Conservation (phyloP, 805 yeast genomes). For the Barnettozyma salicaria region DNA sequence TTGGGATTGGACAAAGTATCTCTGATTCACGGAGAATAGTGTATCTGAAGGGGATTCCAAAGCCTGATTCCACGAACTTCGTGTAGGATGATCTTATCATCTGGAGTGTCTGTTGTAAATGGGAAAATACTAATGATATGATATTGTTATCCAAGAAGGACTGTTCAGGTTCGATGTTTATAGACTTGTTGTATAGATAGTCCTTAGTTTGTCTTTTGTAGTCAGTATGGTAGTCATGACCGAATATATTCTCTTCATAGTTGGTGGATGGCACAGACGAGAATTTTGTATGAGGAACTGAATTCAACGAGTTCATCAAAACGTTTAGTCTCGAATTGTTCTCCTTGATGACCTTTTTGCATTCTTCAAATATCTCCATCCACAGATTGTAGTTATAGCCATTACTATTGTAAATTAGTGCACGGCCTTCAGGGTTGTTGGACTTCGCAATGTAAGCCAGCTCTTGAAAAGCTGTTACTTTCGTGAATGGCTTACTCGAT, state of each 20-base stretch:
- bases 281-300: background rate
- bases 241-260: slow-evolving; percentile 28
- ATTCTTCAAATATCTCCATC: slow-evolving; percentile 56
- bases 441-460: slow-evolving; percentile 57
- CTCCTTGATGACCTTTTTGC: slow-evolving; percentile 47
- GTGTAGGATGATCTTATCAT: slow-evolving; percentile 14
- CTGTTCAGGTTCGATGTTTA: slow-evolving; percentile 5
- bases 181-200: slow-evolving; percentile 11
- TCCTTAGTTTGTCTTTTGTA: slow-evolving; percentile 10
- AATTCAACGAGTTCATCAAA: slow-evolving; percentile 5
- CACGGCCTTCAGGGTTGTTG: slow-evolving; percentile 41
- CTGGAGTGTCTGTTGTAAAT: slow-evolving; percentile 7
- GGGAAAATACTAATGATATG: slow-evolving; percentile 10
- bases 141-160: slow-evolving; percentile 19
- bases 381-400: slow-evolving; percentile 44
- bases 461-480: slow-evolving; percentile 71
- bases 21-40: slow-evolving; percentile 43
- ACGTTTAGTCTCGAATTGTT: slow-evolving; percentile 37
- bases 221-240: slow-evolving; percentile 28
- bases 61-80: slow-evolving; percentile 22
- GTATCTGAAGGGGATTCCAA: slow-evolving; percentile 28
- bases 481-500: slow-evolving; percentile 43
- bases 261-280: background rate
- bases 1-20: slow-evolving; percentile 54
- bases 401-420: slow-evolving; percentile 46